These are phyloP conservation scores for Ceratobasidium theobromae DNA, from an alignment of 1,284 basidiomycete genomes.

Conservation along the genomic window DNA sequence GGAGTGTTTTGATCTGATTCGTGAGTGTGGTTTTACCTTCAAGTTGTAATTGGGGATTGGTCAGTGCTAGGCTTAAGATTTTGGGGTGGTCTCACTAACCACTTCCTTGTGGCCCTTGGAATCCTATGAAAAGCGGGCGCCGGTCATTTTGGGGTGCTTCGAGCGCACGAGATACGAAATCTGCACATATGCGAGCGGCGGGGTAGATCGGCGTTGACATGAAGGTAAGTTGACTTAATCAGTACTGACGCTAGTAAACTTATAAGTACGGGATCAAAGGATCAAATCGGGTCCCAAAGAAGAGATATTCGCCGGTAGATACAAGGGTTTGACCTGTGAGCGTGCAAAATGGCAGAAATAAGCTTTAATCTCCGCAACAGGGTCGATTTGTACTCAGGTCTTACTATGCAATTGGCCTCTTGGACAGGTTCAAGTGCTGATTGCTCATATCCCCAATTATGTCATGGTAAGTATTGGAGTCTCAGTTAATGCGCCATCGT, in stretches of 20 bases:
- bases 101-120: slow-evolving; percentile 87
- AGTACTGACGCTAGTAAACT: no score
- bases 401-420: no score
- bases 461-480: no score
- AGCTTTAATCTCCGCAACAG: no score
- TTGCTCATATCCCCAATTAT: no score
- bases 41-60: neutral
- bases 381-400: no score
- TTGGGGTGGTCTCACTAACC: slow-evolving; percentile 74
- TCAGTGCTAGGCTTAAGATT: slow-evolving; percentile 41
- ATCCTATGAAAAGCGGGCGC: slow-evolving; percentile 66
- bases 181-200: slow-evolving; percentile 18
- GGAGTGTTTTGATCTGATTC: slow-evolving; percentile 41
- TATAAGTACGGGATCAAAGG: no score
- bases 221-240: neutral
- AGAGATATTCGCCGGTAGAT: neutral
- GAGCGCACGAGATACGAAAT: slow-evolving; percentile 1
- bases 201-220: slow-evolving; percentile 9
- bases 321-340: neutral
- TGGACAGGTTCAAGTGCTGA: no score
- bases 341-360: no score
- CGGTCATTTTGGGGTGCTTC: slow-evolving; percentile 14
- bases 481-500: no score
- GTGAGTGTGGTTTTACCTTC: slow-evolving; percentile 45
- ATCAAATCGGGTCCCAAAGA: neutral